Conservation (phyloP, 2,329 filamentous ascomycete species). For the Byssochlamys sp. region DNA sequence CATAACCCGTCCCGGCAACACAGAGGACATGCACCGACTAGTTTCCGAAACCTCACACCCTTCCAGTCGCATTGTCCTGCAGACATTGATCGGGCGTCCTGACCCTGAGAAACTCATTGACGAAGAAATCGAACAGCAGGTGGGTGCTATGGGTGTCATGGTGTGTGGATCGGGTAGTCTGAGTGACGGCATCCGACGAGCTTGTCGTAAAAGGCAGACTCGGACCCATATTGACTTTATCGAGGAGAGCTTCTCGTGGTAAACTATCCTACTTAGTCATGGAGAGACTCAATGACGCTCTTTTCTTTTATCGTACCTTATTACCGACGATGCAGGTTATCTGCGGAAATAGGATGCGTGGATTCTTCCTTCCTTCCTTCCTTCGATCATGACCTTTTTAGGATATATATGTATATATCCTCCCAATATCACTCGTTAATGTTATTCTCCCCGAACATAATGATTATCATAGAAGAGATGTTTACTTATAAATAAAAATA, state of each 20-base stretch:
- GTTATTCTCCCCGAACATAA: not conserved
- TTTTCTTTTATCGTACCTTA: not conserved
- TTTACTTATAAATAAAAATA: not conserved
- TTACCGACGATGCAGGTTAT: not conserved
- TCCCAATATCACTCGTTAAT: not conserved
- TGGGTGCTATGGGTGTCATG: slow-evolving; percentile 73
- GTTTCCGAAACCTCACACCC: slow-evolving; percentile 60
- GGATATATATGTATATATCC: not conserved
- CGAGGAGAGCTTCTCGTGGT: slow-evolving; percentile 57
- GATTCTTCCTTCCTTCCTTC: not conserved
- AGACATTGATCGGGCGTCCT: not conserved
- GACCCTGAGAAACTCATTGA: not conserved
- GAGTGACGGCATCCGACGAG: slow-evolving; percentile 59
- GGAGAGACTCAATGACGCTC: not conserved
- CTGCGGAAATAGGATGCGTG: not conserved
- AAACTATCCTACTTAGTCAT: slow-evolving; percentile 3
- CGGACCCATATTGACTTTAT: slow-evolving; percentile 57
- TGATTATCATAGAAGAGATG: not conserved
- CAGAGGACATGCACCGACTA: slow-evolving; percentile 60
- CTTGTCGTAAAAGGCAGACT: slow-evolving; percentile 51
- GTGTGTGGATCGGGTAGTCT: slow-evolving; percentile 63
- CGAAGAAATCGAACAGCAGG: slow-evolving; percentile 60
- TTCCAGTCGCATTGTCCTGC: slow-evolving; percentile 42
- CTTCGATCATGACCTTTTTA: not conserved
- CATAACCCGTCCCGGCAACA: slow-evolving; percentile 68